Base-by-base conservation (phyloP, 2,329 filamentous ascomycete genomes). In the Xylaria digitata region DNA sequence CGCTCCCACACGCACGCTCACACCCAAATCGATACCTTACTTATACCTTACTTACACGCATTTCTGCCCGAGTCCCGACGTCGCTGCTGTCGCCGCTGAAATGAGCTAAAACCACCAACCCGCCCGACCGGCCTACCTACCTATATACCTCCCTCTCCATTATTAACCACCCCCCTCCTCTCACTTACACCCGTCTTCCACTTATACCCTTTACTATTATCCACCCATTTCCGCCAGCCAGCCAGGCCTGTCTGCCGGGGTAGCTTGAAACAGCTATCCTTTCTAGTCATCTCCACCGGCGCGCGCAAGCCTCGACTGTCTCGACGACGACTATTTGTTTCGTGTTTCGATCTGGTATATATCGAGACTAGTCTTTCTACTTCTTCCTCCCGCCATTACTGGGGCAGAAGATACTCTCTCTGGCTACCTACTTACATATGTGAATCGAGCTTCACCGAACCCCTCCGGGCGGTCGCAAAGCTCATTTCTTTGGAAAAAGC, bases 81-180 rank as follows among this genome's bases (percentile, higher is more conserved):
- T 45, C 61, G 55, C 55, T 58, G 50, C 55, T 58, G 50, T 60
- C 63, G 58, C 55, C 64, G 67, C 65, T 68, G 65, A 68, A 63
- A 71, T 71, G 69, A 66, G 65, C 67, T 71, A 70, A 70, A 65
- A 61, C 61, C 46, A 57, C 60, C 58, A 63, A 63, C 67, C 63
- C 62, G 69, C 69, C 67, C 65, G 65, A 64, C 68, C 62, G 63
- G 69, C 67, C 26, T 26, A 26, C 26, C 26, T 26, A 26, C 26
- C 26, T 26, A 26, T 26, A 2, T 26, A 26, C 26, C 26, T 26
- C 26, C 26, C 26, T 26, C 45, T 65, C 61, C 49, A 46, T 55
- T 37, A 65, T 53, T 48, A 52, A 43, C 53, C 17, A 30, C 53
- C 37, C 37, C 37, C 37, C 23, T 11, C 37, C 53, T 23, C 37